A percentile compares a stretch with the other conserved stretches of the same genome.
Evolutionary conservation across 2,329 filamentous ascomycete genomes (phyloP).

Genomic region (Ilyonectria destructans): DNA sequence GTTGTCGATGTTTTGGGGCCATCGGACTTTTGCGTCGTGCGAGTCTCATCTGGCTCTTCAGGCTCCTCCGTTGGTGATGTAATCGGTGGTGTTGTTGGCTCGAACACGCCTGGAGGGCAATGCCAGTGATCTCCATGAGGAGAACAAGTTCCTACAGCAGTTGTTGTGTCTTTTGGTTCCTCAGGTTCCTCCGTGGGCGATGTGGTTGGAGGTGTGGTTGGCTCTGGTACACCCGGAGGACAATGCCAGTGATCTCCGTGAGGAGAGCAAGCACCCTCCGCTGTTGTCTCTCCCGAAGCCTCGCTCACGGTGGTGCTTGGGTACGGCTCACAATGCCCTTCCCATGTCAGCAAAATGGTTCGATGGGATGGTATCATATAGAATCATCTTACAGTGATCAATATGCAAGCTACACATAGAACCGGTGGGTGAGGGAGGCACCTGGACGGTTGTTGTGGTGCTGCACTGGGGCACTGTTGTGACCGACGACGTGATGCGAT

Average conservation of each 20-base stretch:
- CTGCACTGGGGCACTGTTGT: constrained; percentile 18
- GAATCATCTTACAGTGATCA: constrained; percentile 14
- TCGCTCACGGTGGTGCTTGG: not conserved
- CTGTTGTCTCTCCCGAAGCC: not conserved
- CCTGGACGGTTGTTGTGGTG: constrained; percentile 22
- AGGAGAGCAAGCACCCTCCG: not conserved
- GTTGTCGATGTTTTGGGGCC: not conserved
- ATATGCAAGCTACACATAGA: constrained; percentile 25
- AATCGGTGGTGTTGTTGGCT: not conserved
- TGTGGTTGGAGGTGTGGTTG: too few relatives aligned
- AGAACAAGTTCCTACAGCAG: constrained; percentile 15
- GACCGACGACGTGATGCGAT: constrained; percentile 36
- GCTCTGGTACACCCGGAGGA: too few relatives aligned
- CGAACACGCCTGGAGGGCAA: too few relatives aligned
- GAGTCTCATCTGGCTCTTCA: not conserved
- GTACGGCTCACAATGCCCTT: constrained; percentile 37
- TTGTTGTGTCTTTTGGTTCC: not conserved
- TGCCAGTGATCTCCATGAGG: constrained; percentile 23
- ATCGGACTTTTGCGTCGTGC: too few relatives aligned
- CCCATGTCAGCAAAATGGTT: not conserved
- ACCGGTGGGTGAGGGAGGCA: constrained; percentile 28
- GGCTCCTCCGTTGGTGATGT: not conserved
- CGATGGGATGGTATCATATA: not conserved
- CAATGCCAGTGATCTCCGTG: not conserved
- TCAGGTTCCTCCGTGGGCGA: not conserved